Percentiles rank a stretch among this genome's conserved stretches.
These are phyloP conservation scores for Gossypium gossypioides DNA, from an alignment of 441 rosid genomes.

Conservation along the genomic window DNA sequence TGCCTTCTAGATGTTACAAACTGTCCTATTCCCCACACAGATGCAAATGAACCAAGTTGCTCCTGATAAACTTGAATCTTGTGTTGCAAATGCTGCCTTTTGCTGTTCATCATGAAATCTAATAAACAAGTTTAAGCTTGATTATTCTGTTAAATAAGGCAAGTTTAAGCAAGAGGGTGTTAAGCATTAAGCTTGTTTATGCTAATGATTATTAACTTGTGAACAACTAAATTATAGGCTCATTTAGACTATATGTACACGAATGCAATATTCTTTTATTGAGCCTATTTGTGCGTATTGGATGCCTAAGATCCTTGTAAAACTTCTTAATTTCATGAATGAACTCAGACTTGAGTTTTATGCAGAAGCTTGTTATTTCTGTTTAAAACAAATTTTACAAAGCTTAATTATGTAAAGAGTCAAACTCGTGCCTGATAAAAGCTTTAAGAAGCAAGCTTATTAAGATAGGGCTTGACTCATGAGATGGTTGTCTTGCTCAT, in stretches of 20 bases:
- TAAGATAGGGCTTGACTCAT: neutral
- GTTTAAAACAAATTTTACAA: neutral
- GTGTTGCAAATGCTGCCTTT: neutral
- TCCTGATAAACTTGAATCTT: neutral
- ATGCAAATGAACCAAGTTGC: neutral
- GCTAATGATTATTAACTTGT: neutral
- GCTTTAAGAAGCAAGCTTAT: neutral
- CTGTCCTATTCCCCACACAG: neutral
- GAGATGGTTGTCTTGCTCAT: neutral
- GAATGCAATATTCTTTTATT: neutral
- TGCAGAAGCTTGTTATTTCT: constrained; percentile 5
- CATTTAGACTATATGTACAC: neutral
- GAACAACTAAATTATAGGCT: neutral
- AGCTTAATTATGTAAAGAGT: neutral
- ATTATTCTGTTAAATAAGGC: neutral
- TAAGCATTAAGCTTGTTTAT: neutral
- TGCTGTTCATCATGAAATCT: neutral
- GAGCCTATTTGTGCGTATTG: neutral
- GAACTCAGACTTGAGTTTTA: neutral
- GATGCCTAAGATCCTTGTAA: neutral
- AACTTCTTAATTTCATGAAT: neutral
- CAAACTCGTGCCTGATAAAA: neutral
- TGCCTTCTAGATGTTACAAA: neutral
- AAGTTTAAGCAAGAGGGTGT: neutral
- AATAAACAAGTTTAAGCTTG: neutral